Percentiles rank a stretch among this genome's conserved stretches.
phyloP scores from a whole-genome alignment of 2,329 filamentous ascomycete genomes.

The Alternaria solani region DNA sequence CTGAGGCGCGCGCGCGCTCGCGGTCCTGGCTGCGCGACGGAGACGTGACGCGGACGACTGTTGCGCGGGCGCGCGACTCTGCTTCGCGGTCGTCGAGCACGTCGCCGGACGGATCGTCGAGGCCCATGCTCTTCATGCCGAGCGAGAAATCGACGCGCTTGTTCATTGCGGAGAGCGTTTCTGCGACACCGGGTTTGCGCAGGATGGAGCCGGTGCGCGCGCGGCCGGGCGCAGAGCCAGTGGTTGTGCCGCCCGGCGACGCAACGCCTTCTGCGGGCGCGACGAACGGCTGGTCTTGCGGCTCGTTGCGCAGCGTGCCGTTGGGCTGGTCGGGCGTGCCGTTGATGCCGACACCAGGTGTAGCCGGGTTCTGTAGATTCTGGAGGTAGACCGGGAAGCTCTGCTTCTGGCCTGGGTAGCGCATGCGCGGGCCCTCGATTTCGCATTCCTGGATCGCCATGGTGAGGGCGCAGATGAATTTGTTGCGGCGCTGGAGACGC shows the following conservation, averaged over 20 bases:
- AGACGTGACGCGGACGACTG: conserved; percentile 53
- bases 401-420: conserved; percentile 72
- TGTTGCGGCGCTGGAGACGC: conserved; percentile 88
- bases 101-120: conserved; percentile 68
- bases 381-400: conserved; percentile 72
- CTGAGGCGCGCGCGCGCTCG: conserved; percentile 37
- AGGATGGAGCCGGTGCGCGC: conserved; percentile 65
- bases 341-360: conserved; percentile 53
- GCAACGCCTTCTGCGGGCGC: conserved; percentile 38
- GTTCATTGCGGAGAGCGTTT: conserved; percentile 65
- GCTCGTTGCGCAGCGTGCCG: conserved; percentile 47
- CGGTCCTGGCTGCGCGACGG: conserved; percentile 44
- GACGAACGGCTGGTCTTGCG: conserved; percentile 55
- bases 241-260: conserved; percentile 1
- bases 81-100: conserved; percentile 66
- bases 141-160: conserved; percentile 75
- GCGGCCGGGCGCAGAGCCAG: conserved; percentile 27
- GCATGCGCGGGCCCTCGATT: conserved; percentile 82
- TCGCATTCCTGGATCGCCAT: conserved; percentile 81
- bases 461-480: conserved; percentile 93
- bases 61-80: conserved; percentile 45
- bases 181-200: conserved; percentile 62
- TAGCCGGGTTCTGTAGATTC: conserved; percentile 58
- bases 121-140: conserved; percentile 68
- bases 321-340: conserved; percentile 56